phyloP scores from a whole-genome alignment of 768 basidiomycete species.

The Tephrocybe sp. region DNA sequence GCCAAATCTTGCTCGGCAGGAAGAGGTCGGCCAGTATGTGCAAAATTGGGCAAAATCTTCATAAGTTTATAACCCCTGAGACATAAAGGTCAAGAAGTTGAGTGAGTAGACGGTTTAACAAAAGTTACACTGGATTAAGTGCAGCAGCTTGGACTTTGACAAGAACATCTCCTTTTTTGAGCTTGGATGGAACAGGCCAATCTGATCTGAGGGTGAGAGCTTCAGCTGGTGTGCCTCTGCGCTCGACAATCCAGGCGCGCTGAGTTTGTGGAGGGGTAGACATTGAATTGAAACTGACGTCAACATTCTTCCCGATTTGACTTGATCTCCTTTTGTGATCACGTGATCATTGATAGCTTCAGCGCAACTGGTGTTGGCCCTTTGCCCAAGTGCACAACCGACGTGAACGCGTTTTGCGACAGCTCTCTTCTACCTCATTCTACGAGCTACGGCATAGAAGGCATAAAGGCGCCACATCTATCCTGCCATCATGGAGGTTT shows the following conservation, averaged over 20 bases:
- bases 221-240: constrained; percentile 28
- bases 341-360: constrained; percentile 11
- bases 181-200: constrained; percentile 35
- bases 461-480: constrained; percentile 8
- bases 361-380: constrained; percentile 30
- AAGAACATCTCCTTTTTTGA: constrained; percentile 31
- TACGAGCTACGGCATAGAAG: constrained; percentile 9
- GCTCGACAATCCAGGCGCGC: constrained; percentile 35
- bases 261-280: constrained; percentile 28
- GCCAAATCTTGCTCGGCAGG: constrained; percentile 61
- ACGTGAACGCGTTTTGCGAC: constrained; percentile 15
- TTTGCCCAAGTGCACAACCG: constrained; percentile 36
- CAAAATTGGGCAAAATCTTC: constrained; percentile 41
- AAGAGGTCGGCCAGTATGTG: constrained; percentile 42
- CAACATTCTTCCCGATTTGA: background rate
- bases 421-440: background rate
- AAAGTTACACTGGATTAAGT: constrained; percentile 63
- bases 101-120: background rate
- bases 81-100: background rate
- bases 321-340: background rate
- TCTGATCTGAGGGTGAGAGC: constrained; percentile 30
- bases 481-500: constrained; percentile 46
- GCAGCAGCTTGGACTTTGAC: constrained; percentile 42
- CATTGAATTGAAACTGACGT: constrained; percentile 15
- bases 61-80: constrained; percentile 61